These are phyloP conservation scores for Actinidia chinensis DNA, from an alignment of 179 eudicot species.

Conservation along the genomic window DNA sequence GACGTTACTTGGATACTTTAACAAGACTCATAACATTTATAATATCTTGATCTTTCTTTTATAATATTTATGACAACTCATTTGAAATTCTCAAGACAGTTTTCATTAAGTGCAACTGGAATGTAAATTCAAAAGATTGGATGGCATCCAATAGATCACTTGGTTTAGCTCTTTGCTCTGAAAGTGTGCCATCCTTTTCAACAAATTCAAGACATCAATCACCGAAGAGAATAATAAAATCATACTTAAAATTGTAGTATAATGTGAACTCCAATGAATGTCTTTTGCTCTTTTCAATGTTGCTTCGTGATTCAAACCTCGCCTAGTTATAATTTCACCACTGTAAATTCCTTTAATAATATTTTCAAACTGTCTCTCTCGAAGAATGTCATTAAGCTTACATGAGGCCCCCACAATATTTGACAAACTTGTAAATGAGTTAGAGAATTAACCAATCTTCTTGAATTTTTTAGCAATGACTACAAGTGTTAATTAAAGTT, in stretches of 20 bases:
- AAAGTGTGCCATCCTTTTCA: not conserved
- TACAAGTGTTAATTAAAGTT: constrained; percentile 4
- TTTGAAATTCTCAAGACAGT: too few species aligned
- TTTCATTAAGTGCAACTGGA: too few species aligned
- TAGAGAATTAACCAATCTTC: too few species aligned
- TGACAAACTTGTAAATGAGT: not conserved
- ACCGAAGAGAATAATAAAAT: not conserved
- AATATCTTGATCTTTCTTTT: too few species aligned
- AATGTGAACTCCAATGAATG: not conserved
- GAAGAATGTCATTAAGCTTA: not conserved
- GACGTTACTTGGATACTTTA: too few species aligned
- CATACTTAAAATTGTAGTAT: not conserved
- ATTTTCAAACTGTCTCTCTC: not conserved
- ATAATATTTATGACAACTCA: too few species aligned
- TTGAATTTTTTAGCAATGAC: too few species aligned
- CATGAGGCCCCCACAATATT: not conserved
- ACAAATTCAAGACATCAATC: not conserved
- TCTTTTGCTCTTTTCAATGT: not conserved
- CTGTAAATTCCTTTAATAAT: not conserved
- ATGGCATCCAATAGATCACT: not conserved
- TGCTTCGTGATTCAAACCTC: not conserved
- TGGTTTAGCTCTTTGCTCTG: not conserved
- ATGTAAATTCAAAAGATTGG: not conserved
- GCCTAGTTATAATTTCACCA: not conserved
- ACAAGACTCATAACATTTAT: too few species aligned